Percentiles rank a stretch among this genome's conserved stretches.
phyloP scores from a whole-genome alignment of 441 rosid species.

The Biscutella auriculata region DNA sequence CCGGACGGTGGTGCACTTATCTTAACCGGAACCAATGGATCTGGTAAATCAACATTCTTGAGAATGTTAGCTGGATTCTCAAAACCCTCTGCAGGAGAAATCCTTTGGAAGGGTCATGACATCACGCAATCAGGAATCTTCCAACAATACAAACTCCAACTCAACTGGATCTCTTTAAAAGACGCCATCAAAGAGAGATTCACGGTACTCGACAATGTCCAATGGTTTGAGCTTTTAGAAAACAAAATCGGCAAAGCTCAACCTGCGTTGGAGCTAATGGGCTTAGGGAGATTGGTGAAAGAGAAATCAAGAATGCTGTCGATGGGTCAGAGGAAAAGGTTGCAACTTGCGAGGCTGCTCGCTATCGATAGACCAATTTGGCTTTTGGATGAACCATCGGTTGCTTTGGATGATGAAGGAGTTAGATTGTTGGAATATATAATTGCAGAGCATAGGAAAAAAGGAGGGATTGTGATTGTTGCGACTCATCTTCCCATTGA shows the following conservation, averaged over 20 bases:
- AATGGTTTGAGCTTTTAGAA: conserved; percentile 68
- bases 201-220: conserved; percentile 58
- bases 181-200: conserved; percentile 64
- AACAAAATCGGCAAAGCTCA: conserved; percentile 56
- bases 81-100: conserved; percentile 71
- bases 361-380: conserved; percentile 82
- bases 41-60: conserved; percentile 65
- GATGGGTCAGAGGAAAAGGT: conserved; percentile 79
- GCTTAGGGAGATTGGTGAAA: conserved; percentile 60
- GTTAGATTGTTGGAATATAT: conserved; percentile 57
- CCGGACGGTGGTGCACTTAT: conserved; percentile 78
- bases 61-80: conserved; percentile 81
- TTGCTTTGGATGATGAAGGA: conserved; percentile 73
- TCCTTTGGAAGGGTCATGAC: conserved; percentile 88
- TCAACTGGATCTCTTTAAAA: conserved; percentile 81
- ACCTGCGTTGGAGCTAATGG: conserved; percentile 75
- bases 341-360: conserved; percentile 73
- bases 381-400: conserved; percentile 73
- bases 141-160: conserved; percentile 84
- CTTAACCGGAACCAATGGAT: conserved; percentile 65
- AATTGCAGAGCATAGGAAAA: conserved; percentile 57
- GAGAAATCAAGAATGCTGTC: conserved; percentile 76
- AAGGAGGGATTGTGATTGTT: conserved; percentile 61
- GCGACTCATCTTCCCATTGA: conserved; percentile 71
- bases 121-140: conserved; percentile 61